Base-by-base conservation (phyloP, 805 yeast species). In the Saturnispora ahearnii region DNA sequence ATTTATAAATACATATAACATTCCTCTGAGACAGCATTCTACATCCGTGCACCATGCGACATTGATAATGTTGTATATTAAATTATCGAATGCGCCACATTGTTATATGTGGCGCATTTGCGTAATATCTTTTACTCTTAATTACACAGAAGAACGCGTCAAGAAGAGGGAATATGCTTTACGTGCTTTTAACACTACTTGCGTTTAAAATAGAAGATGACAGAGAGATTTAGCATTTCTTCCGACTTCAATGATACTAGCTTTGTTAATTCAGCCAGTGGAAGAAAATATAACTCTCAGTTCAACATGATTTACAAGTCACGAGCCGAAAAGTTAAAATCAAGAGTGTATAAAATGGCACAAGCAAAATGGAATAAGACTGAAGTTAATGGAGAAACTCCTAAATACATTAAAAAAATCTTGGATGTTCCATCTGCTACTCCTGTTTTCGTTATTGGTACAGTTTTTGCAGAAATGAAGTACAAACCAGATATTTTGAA, bases 391-490 rank as follows among this genome's bases (percentile, higher is more conserved):
- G 65, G 57, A 21, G 42, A 38, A 7, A 52, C 53, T 8, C 65
- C 63, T 1, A 48, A 37, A 56, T 72, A 59, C 54, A 70, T 63
- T 44, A 68, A 64, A 59, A 79, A 72, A 63, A 77, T 80, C 1
- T 66, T 88, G 51, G 95, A 87, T 57, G 78, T 87, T 8, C 66
- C 69, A 10, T 72, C 76, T 31, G 78, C 81, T 51, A 73, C 77
- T 52, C 74, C 84, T 18, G 76, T 87, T 54, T 93, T 91, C 91
- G 81, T 88, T 11, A 73, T 84, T 26, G 99, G 99, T 2, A 87
- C 97, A 0, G 73, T 90, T 0, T 88, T 84, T 59, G 76, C 87
- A 58, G 96, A 90, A 53, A 75, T 87, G 82, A 81, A 80, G 59
- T 79, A 79, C 60, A 93, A 93, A 61, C 89, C 96, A 4, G 84